Evolutionary conservation across 768 basidiomycete genomes (phyloP), one percentile per base, ranked within the genome.

Genomic region (Rhodocollybia butyracea): DNA sequence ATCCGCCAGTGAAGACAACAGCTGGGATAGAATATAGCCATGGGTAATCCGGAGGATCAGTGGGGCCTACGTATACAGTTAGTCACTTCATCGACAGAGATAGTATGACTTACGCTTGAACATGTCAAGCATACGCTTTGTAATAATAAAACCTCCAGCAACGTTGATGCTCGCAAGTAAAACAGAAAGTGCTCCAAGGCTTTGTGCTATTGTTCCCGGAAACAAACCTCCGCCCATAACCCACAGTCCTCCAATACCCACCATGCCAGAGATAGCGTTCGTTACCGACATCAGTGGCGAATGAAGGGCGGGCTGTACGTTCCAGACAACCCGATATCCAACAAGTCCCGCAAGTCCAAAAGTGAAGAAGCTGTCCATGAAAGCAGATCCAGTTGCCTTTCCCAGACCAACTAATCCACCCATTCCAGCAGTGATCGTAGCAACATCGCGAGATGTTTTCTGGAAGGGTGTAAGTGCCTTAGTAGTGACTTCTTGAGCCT

Each of bases 101-200:
- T 11, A 22, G 21, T 22, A 19, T 36, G 7, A 38, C 47, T 59
- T 67, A 88, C 92, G 85, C 72, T 89, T 90, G 70, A 94, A 94
- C 87, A 94, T 91, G 64, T 94, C 90, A 57, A 94, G 74, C 92
- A 94, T 94, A 40, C 91, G 85, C 69, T 92, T 92, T 22, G 91
- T 93, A 62, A 94, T 87, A 36, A 91, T 85, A 63, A 93, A 94
- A 41, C 92, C 92, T 50, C 92, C 92, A 32, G 88, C 83, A 51
- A 94, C 91, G 64, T 94, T 94, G 57, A 94, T 82, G 56, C 89
- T 89, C 22, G 92, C 92, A 30, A 94, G 73, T 48, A 94, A 80
- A n/a, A 94, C 92, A 13, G 91, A 89, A 13, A 86, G 57, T 3
- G 92, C 89, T 56, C 91, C 92, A 13, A 94, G 74, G 12, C 75